phyloP scores from a whole-genome alignment of 805 yeast species.

The Hagleromyces aurorensis region DNA sequence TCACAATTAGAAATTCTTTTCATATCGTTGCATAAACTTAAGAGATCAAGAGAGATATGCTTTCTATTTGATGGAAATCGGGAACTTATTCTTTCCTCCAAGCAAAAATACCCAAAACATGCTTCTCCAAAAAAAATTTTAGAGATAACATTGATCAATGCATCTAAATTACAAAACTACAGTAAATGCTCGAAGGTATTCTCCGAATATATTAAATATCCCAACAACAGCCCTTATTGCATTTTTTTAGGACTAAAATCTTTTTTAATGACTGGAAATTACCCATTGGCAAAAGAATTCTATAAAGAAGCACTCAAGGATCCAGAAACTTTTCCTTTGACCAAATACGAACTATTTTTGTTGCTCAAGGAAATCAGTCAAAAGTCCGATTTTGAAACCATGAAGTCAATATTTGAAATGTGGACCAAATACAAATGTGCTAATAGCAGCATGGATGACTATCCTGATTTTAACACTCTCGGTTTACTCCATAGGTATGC shows the following conservation, averaged over 20 bases:
- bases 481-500: conserved; percentile 19
- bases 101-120: not conserved
- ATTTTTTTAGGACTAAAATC: conserved; percentile 23
- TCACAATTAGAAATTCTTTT: conserved; percentile 14
- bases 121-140: conserved; percentile 13
- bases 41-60: conserved; percentile 18
- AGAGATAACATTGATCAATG: conserved; percentile 13
- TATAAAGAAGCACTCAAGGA: conserved; percentile 23
- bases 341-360: conserved; percentile 11
- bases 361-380: conserved; percentile 15
- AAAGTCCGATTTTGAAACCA: conserved; percentile 13
- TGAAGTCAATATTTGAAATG: conserved; percentile 17
- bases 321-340: conserved; percentile 25
- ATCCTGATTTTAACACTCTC: conserved; percentile 11
- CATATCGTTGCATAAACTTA: conserved; percentile 6
- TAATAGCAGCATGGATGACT: not conserved
- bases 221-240: conserved; percentile 13
- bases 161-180: conserved; percentile 16
- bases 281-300: conserved; percentile 27
- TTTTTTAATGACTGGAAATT: conserved; percentile 21
- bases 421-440: conserved; percentile 20
- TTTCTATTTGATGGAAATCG: conserved; percentile 3
- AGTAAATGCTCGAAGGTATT: conserved; percentile 21
- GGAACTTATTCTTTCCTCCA: conserved; percentile 1
- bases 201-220: conserved; percentile 23